Conservation (phyloP, 2,329 filamentous ascomycete genomes). For the Hyphodiscus sp. region DNA sequence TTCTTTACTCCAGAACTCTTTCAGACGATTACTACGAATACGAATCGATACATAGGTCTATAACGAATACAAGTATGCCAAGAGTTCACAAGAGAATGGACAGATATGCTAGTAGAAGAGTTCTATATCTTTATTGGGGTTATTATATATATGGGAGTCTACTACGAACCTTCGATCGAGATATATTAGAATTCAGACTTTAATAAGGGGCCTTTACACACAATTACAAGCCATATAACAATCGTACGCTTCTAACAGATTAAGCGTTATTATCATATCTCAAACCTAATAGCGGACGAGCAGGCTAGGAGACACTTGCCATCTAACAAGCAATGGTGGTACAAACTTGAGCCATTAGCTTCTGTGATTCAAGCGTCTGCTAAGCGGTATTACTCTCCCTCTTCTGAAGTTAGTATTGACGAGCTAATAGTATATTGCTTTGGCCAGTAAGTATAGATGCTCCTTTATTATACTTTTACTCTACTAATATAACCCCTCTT, state of each 20-base stretch:
- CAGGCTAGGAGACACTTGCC: neutral
- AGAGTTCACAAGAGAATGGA: neutral
- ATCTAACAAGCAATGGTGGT: slow-evolving; percentile 3
- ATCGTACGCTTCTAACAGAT: slow-evolving; percentile 5
- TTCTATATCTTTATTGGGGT: slow-evolving; percentile 4
- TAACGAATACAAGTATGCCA: neutral
- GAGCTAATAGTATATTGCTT: slow-evolving; percentile 1
- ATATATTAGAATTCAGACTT: slow-evolving; percentile 1
- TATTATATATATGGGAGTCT: slow-evolving; percentile 8
- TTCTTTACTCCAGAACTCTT: slow-evolving; percentile 2
- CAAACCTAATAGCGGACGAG: slow-evolving; percentile 1
- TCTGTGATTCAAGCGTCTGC: slow-evolving; percentile 2
- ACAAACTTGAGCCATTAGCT: slow-evolving; percentile 7
- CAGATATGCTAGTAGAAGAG: slow-evolving; percentile 3
- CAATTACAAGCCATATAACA: slow-evolving; percentile 1
- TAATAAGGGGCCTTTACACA: neutral
- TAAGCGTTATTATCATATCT: slow-evolving; percentile 7
- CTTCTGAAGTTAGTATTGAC: slow-evolving; percentile 1
- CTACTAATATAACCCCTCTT: no score
- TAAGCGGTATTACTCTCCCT: slow-evolving; percentile 1
- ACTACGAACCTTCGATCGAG: neutral
- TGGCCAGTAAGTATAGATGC: no score
- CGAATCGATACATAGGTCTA: slow-evolving; percentile 1
- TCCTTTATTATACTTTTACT: no score
- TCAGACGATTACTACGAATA: slow-evolving; percentile 2